Evolutionary conservation across 768 basidiomycete species (phyloP).

Genomic region (Chalciporus sphaerocephalus): DNA sequence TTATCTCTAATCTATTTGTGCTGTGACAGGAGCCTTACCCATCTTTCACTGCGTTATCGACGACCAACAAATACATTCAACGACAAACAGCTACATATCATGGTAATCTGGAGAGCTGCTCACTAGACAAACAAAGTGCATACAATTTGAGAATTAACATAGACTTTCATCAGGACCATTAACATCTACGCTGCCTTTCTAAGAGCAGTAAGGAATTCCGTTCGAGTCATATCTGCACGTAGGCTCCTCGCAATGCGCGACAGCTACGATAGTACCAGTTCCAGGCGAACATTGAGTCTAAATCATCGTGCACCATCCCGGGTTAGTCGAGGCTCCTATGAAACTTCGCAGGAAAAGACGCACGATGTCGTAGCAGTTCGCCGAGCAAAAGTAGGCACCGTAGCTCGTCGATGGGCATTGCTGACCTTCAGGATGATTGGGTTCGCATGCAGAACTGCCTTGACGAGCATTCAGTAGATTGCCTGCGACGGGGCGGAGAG

Average conservation of each 20-base stretch:
- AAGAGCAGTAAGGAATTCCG: neutral
- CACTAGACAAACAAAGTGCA: no score
- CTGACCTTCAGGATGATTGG: neutral
- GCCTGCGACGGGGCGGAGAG: neutral
- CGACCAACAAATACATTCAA: no score
- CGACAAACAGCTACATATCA: no score
- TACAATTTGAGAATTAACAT: no score
- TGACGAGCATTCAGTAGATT: neutral
- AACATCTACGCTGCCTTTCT: no score
- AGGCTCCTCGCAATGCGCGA: neutral
- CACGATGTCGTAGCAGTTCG: neutral
- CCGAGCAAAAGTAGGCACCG: neutral
- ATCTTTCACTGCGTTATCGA: no score
- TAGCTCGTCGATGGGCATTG: neutral
- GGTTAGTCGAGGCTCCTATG: neutral
- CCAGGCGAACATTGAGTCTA: neutral
- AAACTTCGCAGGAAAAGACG: neutral
- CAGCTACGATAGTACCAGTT: neutral
- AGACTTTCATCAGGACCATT: no score
- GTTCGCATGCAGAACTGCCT: neutral
- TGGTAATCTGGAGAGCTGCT: no score
- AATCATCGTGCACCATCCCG: neutral
- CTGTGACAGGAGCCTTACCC: no score
- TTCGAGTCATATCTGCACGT: neutral
- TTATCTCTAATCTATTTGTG: no score